These are phyloP conservation scores for Ceratobasidium sp. DNA, from an alignment of 1,284 basidiomycete species.

Conservation along the genomic window DNA sequence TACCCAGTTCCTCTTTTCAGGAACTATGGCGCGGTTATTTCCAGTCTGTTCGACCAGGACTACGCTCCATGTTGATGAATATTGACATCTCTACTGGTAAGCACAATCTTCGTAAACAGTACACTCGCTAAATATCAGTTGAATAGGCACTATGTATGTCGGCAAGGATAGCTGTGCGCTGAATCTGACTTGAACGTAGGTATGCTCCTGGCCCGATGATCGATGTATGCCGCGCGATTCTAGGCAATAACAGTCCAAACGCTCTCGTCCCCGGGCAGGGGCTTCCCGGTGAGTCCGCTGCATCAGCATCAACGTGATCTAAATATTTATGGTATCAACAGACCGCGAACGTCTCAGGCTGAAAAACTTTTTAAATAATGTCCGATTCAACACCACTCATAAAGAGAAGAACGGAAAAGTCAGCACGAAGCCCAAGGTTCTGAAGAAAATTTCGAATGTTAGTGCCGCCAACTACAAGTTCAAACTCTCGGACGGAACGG, in stretches of 20 bases:
- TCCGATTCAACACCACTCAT: slow-evolving; percentile 60
- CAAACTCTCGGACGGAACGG: slow-evolving; percentile 47
- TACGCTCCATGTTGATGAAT: slow-evolving; percentile 73
- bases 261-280: slow-evolving; percentile 58
- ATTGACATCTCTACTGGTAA: slow-evolving; percentile 75
- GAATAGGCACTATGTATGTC: slow-evolving; percentile 12
- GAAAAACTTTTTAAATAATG: slow-evolving; percentile 64
- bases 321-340: no score
- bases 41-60: slow-evolving; percentile 68
- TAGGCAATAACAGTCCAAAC: slow-evolving; percentile 61
- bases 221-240: slow-evolving; percentile 63
- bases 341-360: slow-evolving; percentile 51
- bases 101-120: no score
- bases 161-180: no score
- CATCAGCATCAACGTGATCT: slow-evolving; percentile 12
- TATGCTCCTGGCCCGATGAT: slow-evolving; percentile 62
- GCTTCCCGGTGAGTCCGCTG: background rate
- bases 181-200: slow-evolving; percentile 16
- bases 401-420: slow-evolving; percentile 48
- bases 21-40: slow-evolving; percentile 47
- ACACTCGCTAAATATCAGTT: slow-evolving; percentile 44
- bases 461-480: slow-evolving; percentile 63
- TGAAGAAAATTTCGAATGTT: slow-evolving; percentile 62
- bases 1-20: background rate
- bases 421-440: slow-evolving; percentile 53